Evolutionary conservation across 2,329 filamentous ascomycete species (phyloP).

Genomic region (Phialophora chinensis): DNA sequence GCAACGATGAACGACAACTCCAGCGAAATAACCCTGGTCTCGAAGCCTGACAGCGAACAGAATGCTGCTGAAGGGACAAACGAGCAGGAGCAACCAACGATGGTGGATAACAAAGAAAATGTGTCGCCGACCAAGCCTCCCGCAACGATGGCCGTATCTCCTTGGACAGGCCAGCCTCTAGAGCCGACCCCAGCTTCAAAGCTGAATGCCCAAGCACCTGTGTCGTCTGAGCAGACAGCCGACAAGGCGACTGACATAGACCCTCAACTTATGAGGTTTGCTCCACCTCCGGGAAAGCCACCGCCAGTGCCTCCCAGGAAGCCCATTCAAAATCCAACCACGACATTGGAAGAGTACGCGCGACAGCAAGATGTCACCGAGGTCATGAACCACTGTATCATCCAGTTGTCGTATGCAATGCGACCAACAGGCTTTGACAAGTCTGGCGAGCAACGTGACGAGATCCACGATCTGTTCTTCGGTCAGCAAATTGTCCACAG

Average conservation of each 20-base stretch:
- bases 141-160: slow-evolving; percentile 27
- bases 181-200: slow-evolving; percentile 36
- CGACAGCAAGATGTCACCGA: slow-evolving; percentile 96
- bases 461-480: slow-evolving; percentile 70
- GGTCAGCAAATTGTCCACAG: slow-evolving; percentile 44
- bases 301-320: slow-evolving; percentile 65
- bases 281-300: slow-evolving; percentile 47
- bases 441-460: slow-evolving; percentile 78
- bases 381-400: slow-evolving; percentile 90
- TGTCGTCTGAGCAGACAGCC: slow-evolving; percentile 30
- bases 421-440: slow-evolving; percentile 69
- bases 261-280: slow-evolving; percentile 37
- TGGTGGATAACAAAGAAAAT: slow-evolving; percentile 50
- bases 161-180: slow-evolving; percentile 43
- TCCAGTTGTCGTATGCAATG: slow-evolving; percentile 88
- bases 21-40: slow-evolving; percentile 51
- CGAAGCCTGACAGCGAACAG: slow-evolving; percentile 41
- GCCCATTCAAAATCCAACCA: slow-evolving; percentile 30
- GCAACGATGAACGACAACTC: slow-evolving; percentile 36
- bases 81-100: slow-evolving; percentile 37
- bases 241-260: slow-evolving; percentile 21
- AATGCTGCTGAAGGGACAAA: slow-evolving; percentile 48
- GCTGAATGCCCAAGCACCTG: slow-evolving; percentile 38
- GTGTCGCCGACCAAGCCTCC: slow-evolving; percentile 39
- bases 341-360: slow-evolving; percentile 57